These are phyloP conservation scores for Coprinopsis marcescibilis DNA, from an alignment of 768 basidiomycete genomes.

Conservation along the genomic window DNA sequence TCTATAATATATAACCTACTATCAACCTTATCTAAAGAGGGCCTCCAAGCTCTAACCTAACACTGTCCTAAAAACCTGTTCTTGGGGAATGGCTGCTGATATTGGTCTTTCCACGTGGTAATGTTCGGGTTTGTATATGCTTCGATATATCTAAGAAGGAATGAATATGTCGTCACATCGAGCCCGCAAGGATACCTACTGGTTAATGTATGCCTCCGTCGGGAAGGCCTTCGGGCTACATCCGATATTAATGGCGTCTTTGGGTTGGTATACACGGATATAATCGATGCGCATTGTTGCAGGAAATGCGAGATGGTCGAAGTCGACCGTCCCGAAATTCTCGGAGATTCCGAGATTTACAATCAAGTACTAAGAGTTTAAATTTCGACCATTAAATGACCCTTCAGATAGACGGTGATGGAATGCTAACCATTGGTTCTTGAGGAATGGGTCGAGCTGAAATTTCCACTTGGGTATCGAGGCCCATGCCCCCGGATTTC, in stretches of 20 bases:
- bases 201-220: constrained; percentile 74
- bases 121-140: constrained; percentile 82
- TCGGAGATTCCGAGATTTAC: constrained; percentile 80
- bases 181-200: constrained; percentile 31
- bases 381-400: too few relatives aligned
- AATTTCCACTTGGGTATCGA: constrained; percentile 53
- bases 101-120: constrained; percentile 69
- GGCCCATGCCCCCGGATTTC: constrained; percentile 52
- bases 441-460: constrained; percentile 65
- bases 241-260: constrained; percentile 65
- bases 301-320: constrained; percentile 67
- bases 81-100: constrained; percentile 62
- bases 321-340: constrained; percentile 70
- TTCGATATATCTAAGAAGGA: constrained; percentile 38
- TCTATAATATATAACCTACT: not conserved
- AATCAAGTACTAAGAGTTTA: constrained; percentile 63
- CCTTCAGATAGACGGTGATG: constrained; percentile 1
- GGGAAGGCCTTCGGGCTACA: constrained; percentile 80
- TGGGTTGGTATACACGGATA: constrained; percentile 85
- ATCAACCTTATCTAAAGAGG: too few relatives aligned
- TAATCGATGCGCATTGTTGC: constrained; percentile 75
- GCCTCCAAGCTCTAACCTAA: too few relatives aligned
- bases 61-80: constrained; percentile 58
- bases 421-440: constrained; percentile 67
- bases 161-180: not conserved